phyloP scores from a whole-genome alignment of 2,329 filamentous ascomycete species.

The Stagonosporopsis vannaccii region DNA sequence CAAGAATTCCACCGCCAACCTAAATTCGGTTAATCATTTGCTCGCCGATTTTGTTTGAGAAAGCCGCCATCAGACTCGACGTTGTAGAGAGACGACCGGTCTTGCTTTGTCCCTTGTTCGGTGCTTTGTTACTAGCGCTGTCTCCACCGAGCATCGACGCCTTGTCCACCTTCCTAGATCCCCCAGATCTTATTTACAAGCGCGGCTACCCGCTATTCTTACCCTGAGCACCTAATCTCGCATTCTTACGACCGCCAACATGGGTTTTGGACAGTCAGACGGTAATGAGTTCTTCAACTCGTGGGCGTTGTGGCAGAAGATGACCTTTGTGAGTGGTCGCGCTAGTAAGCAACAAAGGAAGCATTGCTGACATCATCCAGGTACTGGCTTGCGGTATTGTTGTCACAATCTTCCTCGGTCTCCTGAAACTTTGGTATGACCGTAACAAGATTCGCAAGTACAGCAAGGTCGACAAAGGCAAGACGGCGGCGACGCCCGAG shows the following conservation, averaged over 20 bases:
- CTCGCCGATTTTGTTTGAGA: slow-evolving; percentile 5
- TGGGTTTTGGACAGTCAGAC: slow-evolving; percentile 36
- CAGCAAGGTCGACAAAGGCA: slow-evolving; percentile 48
- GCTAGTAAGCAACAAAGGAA: not conserved
- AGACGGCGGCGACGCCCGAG: slow-evolving; percentile 58
- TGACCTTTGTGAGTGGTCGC: slow-evolving; percentile 77
- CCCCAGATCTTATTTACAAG: slow-evolving; percentile 15
- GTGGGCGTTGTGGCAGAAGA: slow-evolving; percentile 87
- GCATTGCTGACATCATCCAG: slow-evolving; percentile 56
- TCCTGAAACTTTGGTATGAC: slow-evolving; percentile 66
- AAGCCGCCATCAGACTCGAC: not conserved
- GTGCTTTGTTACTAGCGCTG: slow-evolving; percentile 24
- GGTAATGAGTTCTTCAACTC: slow-evolving; percentile 52
- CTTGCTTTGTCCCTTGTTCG: slow-evolving; percentile 23
- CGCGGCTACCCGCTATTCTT: slow-evolving; percentile 29
- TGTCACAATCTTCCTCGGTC: slow-evolving; percentile 72
- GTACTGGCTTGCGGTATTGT: slow-evolving; percentile 75
- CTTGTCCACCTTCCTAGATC: slow-evolving; percentile 26
- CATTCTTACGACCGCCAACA: slow-evolving; percentile 24
- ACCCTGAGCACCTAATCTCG: slow-evolving; percentile 22
- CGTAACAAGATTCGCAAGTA: slow-evolving; percentile 54
- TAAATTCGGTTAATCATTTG: slow-evolving; percentile 4
- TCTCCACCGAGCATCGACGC: slow-evolving; percentile 20
- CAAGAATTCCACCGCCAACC: not conserved
- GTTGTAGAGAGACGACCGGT: not conserved